These are phyloP conservation scores for Diaporthe sp. DNA, from an alignment of 2,329 filamentous ascomycete genomes.

Conservation along the genomic window DNA sequence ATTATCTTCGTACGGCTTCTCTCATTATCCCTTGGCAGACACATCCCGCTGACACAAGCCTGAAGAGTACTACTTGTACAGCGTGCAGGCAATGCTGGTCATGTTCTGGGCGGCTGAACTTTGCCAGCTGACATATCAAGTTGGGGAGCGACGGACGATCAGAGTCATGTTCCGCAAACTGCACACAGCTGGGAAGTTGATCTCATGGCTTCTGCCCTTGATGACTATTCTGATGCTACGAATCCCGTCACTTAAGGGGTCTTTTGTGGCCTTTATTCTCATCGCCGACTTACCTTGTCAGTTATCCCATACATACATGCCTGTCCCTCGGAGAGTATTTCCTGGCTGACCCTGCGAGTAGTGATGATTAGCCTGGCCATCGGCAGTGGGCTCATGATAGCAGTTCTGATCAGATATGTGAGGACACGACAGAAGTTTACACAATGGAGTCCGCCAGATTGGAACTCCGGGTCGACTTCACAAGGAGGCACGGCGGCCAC, in stretches of 20 bases:
- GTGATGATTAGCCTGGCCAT: constrained; percentile 45
- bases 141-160: constrained; percentile 42
- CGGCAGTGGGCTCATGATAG: constrained; percentile 45
- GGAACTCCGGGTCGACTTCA: constrained; percentile 33
- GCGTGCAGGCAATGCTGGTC: constrained; percentile 44
- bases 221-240: constrained; percentile 42
- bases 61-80: constrained; percentile 46
- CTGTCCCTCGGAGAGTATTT: rapidly evolving
- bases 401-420: constrained; percentile 45
- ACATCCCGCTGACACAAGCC: background rate
- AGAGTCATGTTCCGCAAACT: constrained; percentile 41
- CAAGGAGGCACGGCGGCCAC: constrained; percentile 25
- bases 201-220: constrained; percentile 44
- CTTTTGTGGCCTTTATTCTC: constrained; percentile 40
- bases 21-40: background rate
- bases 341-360: constrained; percentile 16
- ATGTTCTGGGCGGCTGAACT: constrained; percentile 43
- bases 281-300: constrained; percentile 45
- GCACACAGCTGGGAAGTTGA: constrained; percentile 43
- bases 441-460: constrained; percentile 43
- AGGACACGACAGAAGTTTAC: constrained; percentile 44
- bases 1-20: constrained; percentile 45
- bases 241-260: constrained; percentile 39
- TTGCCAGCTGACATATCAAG: constrained; percentile 37
- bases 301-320: constrained; percentile 18